Evolutionary conservation across 805 yeast species (phyloP).

Genomic region (Metschnikowia kofuensis): DNA sequence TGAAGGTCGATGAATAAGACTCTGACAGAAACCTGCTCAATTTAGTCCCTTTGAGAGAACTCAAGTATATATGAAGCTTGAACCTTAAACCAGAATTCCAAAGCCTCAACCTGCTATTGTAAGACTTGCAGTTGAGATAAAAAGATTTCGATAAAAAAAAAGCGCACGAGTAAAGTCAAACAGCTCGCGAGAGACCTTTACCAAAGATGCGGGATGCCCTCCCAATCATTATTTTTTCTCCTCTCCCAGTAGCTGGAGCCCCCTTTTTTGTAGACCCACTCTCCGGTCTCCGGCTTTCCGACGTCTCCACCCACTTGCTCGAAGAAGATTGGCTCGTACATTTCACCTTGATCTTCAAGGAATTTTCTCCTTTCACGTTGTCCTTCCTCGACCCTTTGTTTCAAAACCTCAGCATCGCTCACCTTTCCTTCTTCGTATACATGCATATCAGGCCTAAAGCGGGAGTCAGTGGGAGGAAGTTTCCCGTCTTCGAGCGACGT

Average conservation of each 20-base stretch:
- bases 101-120: too few relatives aligned
- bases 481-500: constrained; percentile 62
- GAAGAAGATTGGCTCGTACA: constrained; percentile 65
- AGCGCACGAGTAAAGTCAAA: background rate
- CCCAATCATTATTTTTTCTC: constrained; percentile 64
- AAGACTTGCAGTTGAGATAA: too few relatives aligned
- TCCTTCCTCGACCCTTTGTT: constrained; percentile 66
- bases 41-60: too few relatives aligned
- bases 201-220: constrained; percentile 55
- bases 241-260: constrained; percentile 74
- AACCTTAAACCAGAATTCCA: too few relatives aligned
- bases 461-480: constrained; percentile 84
- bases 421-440: constrained; percentile 67
- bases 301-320: constrained; percentile 37
- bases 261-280: constrained; percentile 60
- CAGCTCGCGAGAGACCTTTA: constrained; percentile 18
- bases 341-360: constrained; percentile 42
- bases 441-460: constrained; percentile 83
- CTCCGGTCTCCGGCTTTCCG: constrained; percentile 35
- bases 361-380: constrained; percentile 76
- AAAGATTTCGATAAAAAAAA: background rate
- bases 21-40: too few relatives aligned
- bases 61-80: too few relatives aligned
- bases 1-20: too few relatives aligned
- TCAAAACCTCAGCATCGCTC: constrained; percentile 68